These are phyloP conservation scores for Tephrocybe sp. DNA, from an alignment of 768 basidiomycete species.

Conservation along the genomic window DNA sequence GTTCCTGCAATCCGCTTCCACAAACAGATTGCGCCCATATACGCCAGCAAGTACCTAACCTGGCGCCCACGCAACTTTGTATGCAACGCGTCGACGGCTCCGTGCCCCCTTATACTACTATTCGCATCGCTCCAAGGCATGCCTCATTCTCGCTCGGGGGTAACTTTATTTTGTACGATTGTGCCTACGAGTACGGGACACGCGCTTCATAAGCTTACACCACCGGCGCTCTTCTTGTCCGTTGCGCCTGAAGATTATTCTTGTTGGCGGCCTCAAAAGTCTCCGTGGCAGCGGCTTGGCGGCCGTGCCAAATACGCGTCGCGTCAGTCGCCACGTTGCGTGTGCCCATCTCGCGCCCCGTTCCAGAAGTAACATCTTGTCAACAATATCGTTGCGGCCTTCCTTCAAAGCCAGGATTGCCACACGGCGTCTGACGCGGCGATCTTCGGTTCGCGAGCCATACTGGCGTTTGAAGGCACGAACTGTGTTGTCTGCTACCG, in stretches of 20 bases:
- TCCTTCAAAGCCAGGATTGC: slow-evolving; percentile 63
- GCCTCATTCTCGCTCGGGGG: slow-evolving; percentile 3
- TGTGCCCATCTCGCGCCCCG: slow-evolving; percentile 7
- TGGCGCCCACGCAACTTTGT: background rate
- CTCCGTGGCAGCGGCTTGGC: slow-evolving; percentile 9
- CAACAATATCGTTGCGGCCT: slow-evolving; percentile 54
- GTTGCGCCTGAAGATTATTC: slow-evolving; percentile 27
- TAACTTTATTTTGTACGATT: slow-evolving; percentile 14
- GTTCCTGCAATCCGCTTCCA: slow-evolving; percentile 1
- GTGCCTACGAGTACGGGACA: slow-evolving; percentile 10
- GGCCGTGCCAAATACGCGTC: slow-evolving; percentile 16
- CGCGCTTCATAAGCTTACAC: slow-evolving; percentile 21
- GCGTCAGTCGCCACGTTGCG: slow-evolving; percentile 20
- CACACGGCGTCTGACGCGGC: slow-evolving; percentile 59
- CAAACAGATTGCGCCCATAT: background rate
- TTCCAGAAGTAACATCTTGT: slow-evolving; percentile 27
- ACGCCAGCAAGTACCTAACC: background rate
- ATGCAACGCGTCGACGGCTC: slow-evolving; percentile 3
- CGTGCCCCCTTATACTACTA: slow-evolving; percentile 1
- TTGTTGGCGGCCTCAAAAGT: slow-evolving; percentile 22
- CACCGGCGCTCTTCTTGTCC: slow-evolving; percentile 35
- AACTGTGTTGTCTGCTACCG: slow-evolving; percentile 47
- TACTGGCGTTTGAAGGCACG: slow-evolving; percentile 49
- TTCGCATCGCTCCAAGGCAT: background rate
- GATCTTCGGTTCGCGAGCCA: slow-evolving; percentile 57